These are phyloP conservation scores for Karstenula rhodostoma DNA, from an alignment of 2,329 filamentous ascomycete genomes.

Conservation along the genomic window DNA sequence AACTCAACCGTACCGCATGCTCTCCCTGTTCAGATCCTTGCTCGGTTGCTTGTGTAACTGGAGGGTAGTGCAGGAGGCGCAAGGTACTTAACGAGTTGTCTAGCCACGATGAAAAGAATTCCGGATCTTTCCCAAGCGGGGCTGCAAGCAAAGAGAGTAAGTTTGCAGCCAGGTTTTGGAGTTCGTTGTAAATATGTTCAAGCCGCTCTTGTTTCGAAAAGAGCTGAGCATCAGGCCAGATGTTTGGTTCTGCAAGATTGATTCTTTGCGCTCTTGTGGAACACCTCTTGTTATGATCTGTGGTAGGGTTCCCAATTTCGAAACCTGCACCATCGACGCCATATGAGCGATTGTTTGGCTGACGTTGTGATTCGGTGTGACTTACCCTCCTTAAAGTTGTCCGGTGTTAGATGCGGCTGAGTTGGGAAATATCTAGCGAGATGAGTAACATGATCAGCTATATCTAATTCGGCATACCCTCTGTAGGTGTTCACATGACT, in stretches of 20 bases:
- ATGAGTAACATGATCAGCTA: conserved; percentile 21
- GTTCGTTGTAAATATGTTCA: conserved; percentile 51
- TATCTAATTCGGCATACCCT: conserved; percentile 33
- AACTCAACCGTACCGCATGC: conserved; percentile 39
- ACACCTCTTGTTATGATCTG: conserved; percentile 9
- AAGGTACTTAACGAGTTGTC: conserved; percentile 54
- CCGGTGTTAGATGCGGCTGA: conserved; percentile 47
- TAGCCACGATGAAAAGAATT: conserved; percentile 54
- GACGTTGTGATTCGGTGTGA: neutral
- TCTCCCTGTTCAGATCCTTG: conserved; percentile 14
- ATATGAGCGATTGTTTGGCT: neutral
- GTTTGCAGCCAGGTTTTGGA: conserved; percentile 50
- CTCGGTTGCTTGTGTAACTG: conserved; percentile 22
- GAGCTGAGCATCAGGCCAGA: conserved; percentile 45
- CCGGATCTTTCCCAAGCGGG: conserved; percentile 48
- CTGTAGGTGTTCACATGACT: conserved; percentile 56
- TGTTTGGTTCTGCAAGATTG: conserved; percentile 52
- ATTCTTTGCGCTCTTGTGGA: conserved; percentile 33
- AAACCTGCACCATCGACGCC: conserved; percentile 43
- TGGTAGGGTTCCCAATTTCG: conserved; percentile 51
- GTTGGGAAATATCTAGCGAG: conserved; percentile 53
- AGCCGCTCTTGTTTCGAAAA: conserved; percentile 35
- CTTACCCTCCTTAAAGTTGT: conserved; percentile 54
- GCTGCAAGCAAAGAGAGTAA: conserved; percentile 52
- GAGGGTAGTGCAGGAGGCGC: conserved; percentile 56